A percentile compares a stretch with the other conserved stretches of the same genome.
Evolutionary conservation across 176 grass and related monocot species (phyloP).

Genomic region (Dendrocalamus sinicus): DNA sequence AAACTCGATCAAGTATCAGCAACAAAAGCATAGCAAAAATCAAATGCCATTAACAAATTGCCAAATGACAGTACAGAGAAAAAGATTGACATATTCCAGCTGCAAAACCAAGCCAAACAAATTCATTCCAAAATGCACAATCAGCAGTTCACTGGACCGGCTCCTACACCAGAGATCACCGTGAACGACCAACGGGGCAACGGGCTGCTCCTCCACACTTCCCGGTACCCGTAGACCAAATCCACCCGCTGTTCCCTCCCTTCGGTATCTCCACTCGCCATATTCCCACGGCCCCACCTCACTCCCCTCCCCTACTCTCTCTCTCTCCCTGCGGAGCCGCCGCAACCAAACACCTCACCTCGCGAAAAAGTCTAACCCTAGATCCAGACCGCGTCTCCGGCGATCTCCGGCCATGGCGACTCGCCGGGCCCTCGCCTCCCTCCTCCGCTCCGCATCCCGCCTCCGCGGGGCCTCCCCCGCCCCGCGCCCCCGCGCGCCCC

Average conservation of each 20-base stretch:
- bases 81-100: conserved; percentile 34
- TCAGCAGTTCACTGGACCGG: conserved; percentile 19
- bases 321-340: conserved; percentile 44
- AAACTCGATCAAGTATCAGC: not conserved
- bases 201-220: conserved; percentile 22
- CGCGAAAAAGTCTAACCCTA: conserved; percentile 52
- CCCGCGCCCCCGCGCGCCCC: conserved; percentile 47
- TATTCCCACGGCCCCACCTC: conserved; percentile 34
- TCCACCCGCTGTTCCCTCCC: conserved; percentile 35
- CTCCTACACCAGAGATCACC: conserved; percentile 4
- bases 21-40: not conserved
- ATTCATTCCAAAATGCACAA: not conserved
- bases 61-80: not conserved
- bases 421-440: conserved; percentile 73
- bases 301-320: not conserved
- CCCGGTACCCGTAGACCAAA: conserved; percentile 37
- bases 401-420: conserved; percentile 79
- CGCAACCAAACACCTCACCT: conserved; percentile 27
- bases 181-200: not conserved
- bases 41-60: not conserved
- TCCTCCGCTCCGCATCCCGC: conserved; percentile 65
- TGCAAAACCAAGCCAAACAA: conserved; percentile 38
- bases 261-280: conserved; percentile 49
- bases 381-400: conserved; percentile 50
- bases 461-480: conserved; percentile 58